Percentiles rank a stretch among this genome's conserved stretches.
Evolutionary conservation across 2,329 filamentous ascomycete genomes (phyloP).

Genomic region (Colletotrichum tropicale): DNA sequence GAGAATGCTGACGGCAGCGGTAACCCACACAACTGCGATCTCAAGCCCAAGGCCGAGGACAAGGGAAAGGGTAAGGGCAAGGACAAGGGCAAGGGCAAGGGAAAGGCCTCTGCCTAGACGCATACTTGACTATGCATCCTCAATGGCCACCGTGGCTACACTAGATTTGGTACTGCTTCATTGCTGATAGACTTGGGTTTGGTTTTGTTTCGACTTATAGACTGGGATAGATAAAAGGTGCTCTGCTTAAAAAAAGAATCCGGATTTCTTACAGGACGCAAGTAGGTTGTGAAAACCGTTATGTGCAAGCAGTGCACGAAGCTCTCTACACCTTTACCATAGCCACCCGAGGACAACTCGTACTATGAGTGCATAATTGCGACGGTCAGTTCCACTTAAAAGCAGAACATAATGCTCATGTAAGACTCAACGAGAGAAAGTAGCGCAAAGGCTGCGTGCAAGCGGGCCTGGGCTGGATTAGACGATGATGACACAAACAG

Average conservation of each 20-base stretch:
- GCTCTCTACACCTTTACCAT: neutral
- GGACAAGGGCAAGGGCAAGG: neutral
- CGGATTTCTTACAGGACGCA: neutral
- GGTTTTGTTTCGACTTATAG: neutral
- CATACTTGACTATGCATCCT: neutral
- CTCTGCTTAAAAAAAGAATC: neutral
- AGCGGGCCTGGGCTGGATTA: fast-evolving
- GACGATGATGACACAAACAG: fast-evolving
- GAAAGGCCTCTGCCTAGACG: neutral
- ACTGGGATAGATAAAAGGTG: neutral
- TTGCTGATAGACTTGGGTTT: neutral
- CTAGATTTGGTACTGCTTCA: neutral
- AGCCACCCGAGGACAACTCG: fast-evolving
- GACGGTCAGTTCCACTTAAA: neutral
- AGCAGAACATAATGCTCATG: neutral
- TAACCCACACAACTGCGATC: neutral
- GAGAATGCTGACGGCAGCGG: neutral
- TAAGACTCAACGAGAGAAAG: fast-evolving
- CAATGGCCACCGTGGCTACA: neutral
- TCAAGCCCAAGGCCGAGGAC: neutral
- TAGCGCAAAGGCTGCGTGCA: neutral
- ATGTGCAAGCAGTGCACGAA: neutral
- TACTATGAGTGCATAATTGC: fast-evolving
- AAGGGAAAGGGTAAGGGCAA: neutral
- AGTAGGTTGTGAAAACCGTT: neutral